A percentile compares a stretch with the other conserved stretches of the same genome.
Evolutionary conservation across 2,329 filamentous ascomycete genomes (phyloP).

Genomic region (Neocatenulostroma microsporum): DNA sequence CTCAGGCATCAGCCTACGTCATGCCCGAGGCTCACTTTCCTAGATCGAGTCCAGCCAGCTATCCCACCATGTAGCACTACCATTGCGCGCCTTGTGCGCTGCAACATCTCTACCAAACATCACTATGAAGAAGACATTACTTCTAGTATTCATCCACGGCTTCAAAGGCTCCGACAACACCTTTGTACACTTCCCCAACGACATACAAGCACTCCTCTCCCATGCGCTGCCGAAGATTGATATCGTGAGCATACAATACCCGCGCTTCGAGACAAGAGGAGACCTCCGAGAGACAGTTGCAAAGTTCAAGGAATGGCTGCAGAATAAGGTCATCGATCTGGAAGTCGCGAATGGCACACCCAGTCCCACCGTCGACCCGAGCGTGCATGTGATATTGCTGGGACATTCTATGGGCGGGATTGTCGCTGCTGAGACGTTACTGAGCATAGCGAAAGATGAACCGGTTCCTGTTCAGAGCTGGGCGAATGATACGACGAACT

Average conservation of each 20-base stretch:
- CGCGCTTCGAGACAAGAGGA: constrained; percentile 72
- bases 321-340: constrained; percentile 87
- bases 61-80: too few relatives aligned
- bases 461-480: constrained; percentile 32
- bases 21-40: too few relatives aligned
- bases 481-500: constrained; percentile 16
- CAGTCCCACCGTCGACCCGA: constrained; percentile 78
- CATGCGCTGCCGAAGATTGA: constrained; percentile 61
- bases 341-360: constrained; percentile 75
- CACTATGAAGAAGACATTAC: constrained; percentile 59
- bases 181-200: constrained; percentile 67
- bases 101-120: too few relatives aligned
- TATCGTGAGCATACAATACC: constrained; percentile 64
- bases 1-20: too few relatives aligned
- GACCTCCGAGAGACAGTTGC: constrained; percentile 64
- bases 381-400: constrained; percentile 70
- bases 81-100: too few relatives aligned
- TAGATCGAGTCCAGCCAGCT: too few relatives aligned
- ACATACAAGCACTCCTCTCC: constrained; percentile 58
- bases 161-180: constrained; percentile 82
- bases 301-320: constrained; percentile 73
- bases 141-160: constrained; percentile 79
- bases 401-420: constrained; percentile 91
- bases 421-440: constrained; percentile 79
- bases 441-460: constrained; percentile 64